Evolutionary conservation across 2,329 filamentous ascomycete species (phyloP).

Genomic region (Geoglossum cookeanum): DNA sequence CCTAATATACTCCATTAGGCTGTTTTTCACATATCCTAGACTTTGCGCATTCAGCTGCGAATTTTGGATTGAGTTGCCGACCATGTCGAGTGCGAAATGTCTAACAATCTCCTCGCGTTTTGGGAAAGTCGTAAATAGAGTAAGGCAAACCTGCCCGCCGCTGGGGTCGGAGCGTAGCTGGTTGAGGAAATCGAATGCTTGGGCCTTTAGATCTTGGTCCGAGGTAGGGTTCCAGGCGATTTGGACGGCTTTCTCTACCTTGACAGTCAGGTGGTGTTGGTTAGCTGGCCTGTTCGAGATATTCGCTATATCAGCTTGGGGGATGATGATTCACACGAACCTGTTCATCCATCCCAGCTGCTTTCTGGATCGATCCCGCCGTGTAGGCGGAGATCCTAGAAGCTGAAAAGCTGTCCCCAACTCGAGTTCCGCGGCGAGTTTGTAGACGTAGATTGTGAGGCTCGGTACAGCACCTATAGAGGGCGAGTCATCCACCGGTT

Average conservation of each 20-base stretch:
- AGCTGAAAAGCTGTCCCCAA: background rate
- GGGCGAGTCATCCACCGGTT: background rate
- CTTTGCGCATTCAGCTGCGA: slow-evolving; percentile 55
- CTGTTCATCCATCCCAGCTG: slow-evolving; percentile 3
- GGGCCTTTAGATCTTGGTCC: slow-evolving; percentile 53
- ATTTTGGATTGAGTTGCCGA: slow-evolving; percentile 78
- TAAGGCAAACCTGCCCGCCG: slow-evolving; percentile 77
- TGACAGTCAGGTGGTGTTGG: background rate
- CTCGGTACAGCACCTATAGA: background rate
- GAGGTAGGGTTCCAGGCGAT: slow-evolving; percentile 75
- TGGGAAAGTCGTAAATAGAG: slow-evolving; percentile 65
- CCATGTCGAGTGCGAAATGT: slow-evolving; percentile 73
- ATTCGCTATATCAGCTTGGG: background rate
- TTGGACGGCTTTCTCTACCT: slow-evolving; percentile 91
- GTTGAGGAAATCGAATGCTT: slow-evolving; percentile 65
- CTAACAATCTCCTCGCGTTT: slow-evolving; percentile 67
- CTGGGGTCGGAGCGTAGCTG: slow-evolving; percentile 66
- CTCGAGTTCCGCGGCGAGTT: too few relatives aligned
- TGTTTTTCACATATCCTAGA: slow-evolving; percentile 59
- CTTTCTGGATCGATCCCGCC: background rate
- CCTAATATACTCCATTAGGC: slow-evolving; percentile 61
- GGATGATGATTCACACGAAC: background rate
- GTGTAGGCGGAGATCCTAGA: slow-evolving; percentile 1
- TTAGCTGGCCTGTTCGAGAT: background rate
- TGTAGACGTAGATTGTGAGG: background rate